Conservation (phyloP, 108 stramenopile species). For the Chaetoceros tenuissimus region DNA sequence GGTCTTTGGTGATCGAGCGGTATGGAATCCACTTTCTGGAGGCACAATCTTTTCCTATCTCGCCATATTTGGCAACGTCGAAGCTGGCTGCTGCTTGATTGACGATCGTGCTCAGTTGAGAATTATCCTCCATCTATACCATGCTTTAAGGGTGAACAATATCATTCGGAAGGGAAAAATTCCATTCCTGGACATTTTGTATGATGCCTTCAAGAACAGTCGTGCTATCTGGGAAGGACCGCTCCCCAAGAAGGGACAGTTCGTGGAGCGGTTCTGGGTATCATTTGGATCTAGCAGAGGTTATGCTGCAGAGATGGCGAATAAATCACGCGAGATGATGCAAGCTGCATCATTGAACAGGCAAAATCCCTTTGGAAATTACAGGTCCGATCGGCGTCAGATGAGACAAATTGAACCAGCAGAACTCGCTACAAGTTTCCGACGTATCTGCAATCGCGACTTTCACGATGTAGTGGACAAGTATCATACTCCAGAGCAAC, state of each 20-base stretch:
- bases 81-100: conserved; percentile 25
- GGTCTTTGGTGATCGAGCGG: conserved; percentile 7
- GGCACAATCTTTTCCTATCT: conserved; percentile 24
- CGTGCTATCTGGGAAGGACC: conserved; percentile 38
- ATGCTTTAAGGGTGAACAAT: conserved; percentile 27
- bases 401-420: conserved; percentile 22
- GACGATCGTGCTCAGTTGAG: conserved; percentile 37
- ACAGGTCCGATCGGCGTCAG: conserved; percentile 3
- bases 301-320: no score
- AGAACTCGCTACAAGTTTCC: conserved; percentile 23
- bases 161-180: conserved; percentile 15
- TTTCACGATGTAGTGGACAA: conserved; percentile 36
- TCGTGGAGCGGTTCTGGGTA: conserved; percentile 33
- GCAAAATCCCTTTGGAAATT: neutral
- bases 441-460: conserved; percentile 25
- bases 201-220: conserved; percentile 23
- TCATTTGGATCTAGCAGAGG: conserved; percentile 21
- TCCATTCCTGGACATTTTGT: conserved; percentile 21
- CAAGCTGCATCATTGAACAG: conserved; percentile 13
- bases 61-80: conserved; percentile 28
- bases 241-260: conserved; percentile 22
- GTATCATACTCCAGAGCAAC: conserved; percentile 37
- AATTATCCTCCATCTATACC: conserved; percentile 33
- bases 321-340: conserved; percentile 13
- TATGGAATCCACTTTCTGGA: conserved; percentile 48